Percentiles rank a stretch among this genome's conserved stretches.
Evolutionary conservation across 768 basidiomycete species (phyloP).

Genomic region (Tephrocybe sp.): DNA sequence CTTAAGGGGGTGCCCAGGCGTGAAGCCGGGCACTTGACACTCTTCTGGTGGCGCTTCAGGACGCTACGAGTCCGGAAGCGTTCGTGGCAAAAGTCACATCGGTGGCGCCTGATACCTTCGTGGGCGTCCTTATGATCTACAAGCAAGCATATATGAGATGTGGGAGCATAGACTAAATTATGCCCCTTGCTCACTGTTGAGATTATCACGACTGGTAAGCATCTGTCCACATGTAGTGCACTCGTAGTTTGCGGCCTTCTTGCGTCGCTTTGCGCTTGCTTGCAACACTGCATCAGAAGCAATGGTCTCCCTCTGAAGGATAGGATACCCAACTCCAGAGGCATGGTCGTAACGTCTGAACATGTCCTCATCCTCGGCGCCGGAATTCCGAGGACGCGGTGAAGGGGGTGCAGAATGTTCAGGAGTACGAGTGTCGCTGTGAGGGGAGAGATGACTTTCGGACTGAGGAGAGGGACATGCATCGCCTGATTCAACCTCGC

Average conservation of each 20-base stretch:
- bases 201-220: conserved; percentile 18
- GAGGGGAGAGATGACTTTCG: background rate
- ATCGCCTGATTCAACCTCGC: background rate
- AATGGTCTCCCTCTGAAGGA: conserved; percentile 16
- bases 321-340: conserved; percentile 8
- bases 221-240: conserved; percentile 11
- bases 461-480: background rate
- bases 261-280: conserved; percentile 17
- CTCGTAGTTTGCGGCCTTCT: conserved; percentile 6
- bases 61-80: conserved; percentile 20
- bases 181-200: conserved; percentile 13
- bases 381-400: background rate
- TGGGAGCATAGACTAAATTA: background rate
- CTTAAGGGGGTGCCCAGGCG: background rate
- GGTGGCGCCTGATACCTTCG: conserved; percentile 12
- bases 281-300: conserved; percentile 19
- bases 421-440: background rate
- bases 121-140: conserved; percentile 19
- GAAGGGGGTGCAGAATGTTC: conserved; percentile 5
- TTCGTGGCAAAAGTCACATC: conserved; percentile 13
- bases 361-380: background rate
- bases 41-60: conserved; percentile 19
- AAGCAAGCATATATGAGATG: background rate
- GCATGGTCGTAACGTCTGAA: conserved; percentile 8
- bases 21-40: conserved; percentile 16